phyloP scores from a whole-genome alignment of 2,329 filamentous ascomycete genomes.

The Colletotrichum magnum region DNA sequence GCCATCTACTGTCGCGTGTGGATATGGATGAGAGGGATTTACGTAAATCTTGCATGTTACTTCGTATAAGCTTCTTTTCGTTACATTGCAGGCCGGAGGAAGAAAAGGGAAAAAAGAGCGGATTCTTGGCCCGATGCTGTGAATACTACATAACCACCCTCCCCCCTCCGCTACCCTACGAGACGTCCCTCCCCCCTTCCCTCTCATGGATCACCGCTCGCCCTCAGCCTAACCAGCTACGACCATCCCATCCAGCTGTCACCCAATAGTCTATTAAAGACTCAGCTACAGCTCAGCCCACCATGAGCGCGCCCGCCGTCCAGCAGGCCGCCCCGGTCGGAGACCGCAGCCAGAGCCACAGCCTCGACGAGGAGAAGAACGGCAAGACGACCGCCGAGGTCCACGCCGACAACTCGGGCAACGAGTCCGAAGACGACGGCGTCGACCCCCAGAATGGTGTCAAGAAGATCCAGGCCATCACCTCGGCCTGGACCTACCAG shows the following conservation, averaged over 20 bases:
- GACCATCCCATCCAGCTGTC: not conserved
- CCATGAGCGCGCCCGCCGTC: slow-evolving; percentile 25
- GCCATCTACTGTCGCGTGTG: not conserved
- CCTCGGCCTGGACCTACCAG: slow-evolving; percentile 54
- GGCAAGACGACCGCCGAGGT: slow-evolving; percentile 22
- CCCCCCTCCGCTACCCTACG: not conserved
- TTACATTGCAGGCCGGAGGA: too few relatives aligned
- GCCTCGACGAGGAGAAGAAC: slow-evolving; percentile 24
- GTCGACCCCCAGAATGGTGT: slow-evolving; percentile 30
- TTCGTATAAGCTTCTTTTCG: slow-evolving; percentile 27
- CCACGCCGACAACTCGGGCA: slow-evolving; percentile 10
- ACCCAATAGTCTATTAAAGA: not conserved
- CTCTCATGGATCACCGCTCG: not conserved
- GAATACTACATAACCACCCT: slow-evolving; percentile 7
- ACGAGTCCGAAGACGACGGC: slow-evolving; percentile 16
- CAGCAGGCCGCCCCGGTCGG: slow-evolving; percentile 11
- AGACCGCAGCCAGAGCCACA: slow-evolving; percentile 23
- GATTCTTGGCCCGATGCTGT: not conserved
- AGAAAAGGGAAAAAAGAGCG: not conserved
- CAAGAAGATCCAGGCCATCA: slow-evolving; percentile 45
- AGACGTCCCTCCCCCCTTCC: not conserved
- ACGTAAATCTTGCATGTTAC: slow-evolving; percentile 24
- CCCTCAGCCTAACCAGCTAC: slow-evolving; percentile 1
- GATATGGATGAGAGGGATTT: slow-evolving; percentile 4
- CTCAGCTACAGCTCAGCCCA: slow-evolving; percentile 7